These are phyloP conservation scores for Dioscorea cayenensis DNA, from an alignment of 116 monocot species.

Conservation along the genomic window DNA sequence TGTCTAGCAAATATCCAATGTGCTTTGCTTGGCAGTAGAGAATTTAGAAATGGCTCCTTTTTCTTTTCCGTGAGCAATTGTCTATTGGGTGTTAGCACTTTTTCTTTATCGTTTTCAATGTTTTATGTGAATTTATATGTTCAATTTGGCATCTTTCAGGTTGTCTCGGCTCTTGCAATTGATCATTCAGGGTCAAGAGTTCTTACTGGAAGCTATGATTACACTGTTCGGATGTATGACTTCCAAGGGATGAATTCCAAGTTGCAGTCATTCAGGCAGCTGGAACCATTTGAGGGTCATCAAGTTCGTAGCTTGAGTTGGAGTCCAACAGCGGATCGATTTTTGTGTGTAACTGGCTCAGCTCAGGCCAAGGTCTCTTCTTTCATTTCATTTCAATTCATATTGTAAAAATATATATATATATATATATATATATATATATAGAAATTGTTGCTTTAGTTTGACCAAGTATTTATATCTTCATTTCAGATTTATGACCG, in stretches of 20 bases:
- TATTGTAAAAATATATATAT: no score
- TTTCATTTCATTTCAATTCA: neutral
- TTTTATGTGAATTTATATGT: neutral
- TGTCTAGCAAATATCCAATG: neutral
- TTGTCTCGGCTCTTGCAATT: constrained; percentile 86
- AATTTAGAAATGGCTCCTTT: no score
- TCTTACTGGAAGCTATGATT: constrained; percentile 94
- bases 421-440: no score
- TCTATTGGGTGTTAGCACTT: neutral
- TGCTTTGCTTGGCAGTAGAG: no score
- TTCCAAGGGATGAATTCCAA: constrained; percentile 97
- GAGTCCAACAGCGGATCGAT: constrained; percentile 87
- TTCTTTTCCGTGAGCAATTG: no score
- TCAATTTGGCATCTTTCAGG: constrained; percentile 26
- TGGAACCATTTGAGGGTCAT: constrained; percentile 94
- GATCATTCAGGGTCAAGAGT: constrained; percentile 98
- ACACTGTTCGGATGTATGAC: constrained; percentile 95
- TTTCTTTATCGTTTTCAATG: neutral
- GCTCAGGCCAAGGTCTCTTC: constrained; percentile 86
- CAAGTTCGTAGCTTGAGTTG: constrained; percentile 96
- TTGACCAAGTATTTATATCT: constrained; percentile 12
- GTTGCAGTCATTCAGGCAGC: constrained; percentile 89
- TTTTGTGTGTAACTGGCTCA: constrained; percentile 89
- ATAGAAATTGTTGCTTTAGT: neutral
- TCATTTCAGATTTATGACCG: constrained; percentile 84